A percentile compares a stretch with the other conserved stretches of the same genome.
Conservation (phyloP, 352 stramenopile species). For the Pythium monospermum region DNA sequence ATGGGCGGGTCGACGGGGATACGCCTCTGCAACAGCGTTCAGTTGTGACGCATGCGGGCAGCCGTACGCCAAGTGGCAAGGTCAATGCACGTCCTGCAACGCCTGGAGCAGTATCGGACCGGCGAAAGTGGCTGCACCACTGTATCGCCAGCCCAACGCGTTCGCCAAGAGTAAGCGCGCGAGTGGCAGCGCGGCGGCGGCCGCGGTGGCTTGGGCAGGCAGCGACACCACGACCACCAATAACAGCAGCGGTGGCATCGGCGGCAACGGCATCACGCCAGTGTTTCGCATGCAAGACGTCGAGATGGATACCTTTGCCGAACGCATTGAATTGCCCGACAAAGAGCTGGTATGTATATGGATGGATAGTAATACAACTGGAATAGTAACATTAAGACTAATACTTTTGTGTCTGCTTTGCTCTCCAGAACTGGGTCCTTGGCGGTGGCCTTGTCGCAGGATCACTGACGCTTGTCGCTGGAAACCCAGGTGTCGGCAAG, state of each 20-base stretch:
- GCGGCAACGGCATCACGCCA: slow-evolving; percentile 7
- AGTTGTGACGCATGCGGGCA: slow-evolving; percentile 43
- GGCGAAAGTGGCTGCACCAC: slow-evolving; percentile 26
- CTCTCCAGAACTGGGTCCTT: slow-evolving; percentile 89
- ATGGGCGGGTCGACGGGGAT: too few species aligned
- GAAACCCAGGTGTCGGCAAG: slow-evolving; percentile 93
- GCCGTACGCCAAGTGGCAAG: slow-evolving; percentile 77
- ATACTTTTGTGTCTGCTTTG: too few species aligned
- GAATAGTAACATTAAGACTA: slow-evolving; percentile 5
- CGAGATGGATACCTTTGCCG: slow-evolving; percentile 36
- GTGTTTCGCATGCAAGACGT: slow-evolving; percentile 76
- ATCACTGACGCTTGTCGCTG: slow-evolving; percentile 93
- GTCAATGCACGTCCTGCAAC: slow-evolving; percentile 81
- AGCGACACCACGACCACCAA: background rate
- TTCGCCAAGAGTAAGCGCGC: slow-evolving; percentile 31
- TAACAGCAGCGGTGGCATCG: slow-evolving; percentile 13
- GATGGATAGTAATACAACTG: background rate
- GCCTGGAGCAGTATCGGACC: slow-evolving; percentile 89
- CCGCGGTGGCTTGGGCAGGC: background rate
- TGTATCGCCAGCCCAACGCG: slow-evolving; percentile 61
- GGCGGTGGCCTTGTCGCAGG: slow-evolving; percentile 94
- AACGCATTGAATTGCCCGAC: slow-evolving; percentile 66
- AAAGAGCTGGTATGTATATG: slow-evolving; percentile 45
- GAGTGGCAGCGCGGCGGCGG: slow-evolving; percentile 21
- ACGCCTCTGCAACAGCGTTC: slow-evolving; percentile 12